Percentiles rank a stretch among this genome's conserved stretches.
phyloP scores from a whole-genome alignment of 345 rosid species.

The Pistacia atlantica region DNA sequence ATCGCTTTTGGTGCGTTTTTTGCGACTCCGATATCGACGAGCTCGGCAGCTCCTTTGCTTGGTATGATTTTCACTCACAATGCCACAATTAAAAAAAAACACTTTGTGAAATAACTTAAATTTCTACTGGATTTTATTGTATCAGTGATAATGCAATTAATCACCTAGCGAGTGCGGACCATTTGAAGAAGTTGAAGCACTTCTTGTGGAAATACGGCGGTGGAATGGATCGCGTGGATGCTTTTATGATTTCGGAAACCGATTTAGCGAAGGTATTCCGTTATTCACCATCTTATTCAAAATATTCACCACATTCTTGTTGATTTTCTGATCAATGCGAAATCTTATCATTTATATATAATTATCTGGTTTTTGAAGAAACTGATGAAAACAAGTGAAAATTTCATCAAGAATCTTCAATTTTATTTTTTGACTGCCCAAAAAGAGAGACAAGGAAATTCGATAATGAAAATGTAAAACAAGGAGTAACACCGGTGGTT shows the following conservation, averaged over 20 bases:
- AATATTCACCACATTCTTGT: neutral
- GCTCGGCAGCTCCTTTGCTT: conserved; percentile 63
- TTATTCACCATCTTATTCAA: neutral
- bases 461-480: neutral
- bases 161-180: conserved; percentile 68
- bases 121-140: neutral
- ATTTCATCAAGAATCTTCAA: neutral
- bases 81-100: no score
- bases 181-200: conserved; percentile 77
- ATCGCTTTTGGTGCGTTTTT: conserved; percentile 83
- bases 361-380: neutral
- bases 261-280: conserved; percentile 62
- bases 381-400: neutral
- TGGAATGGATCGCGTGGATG: conserved; percentile 54
- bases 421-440: neutral
- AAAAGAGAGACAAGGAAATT: conserved; percentile 4
- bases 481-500: neutral
- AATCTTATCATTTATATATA: neutral
- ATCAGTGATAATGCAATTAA: conserved; percentile 63
- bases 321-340: neutral
- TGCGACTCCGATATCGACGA: conserved; percentile 74
- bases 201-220: conserved; percentile 77
- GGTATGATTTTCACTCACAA: conserved; percentile 37
- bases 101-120: neutral
- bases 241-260: conserved; percentile 54